These are phyloP conservation scores for Hyphopichia buzzinii DNA, from an alignment of 1,139 yeast species.

Conservation along the genomic window DNA sequence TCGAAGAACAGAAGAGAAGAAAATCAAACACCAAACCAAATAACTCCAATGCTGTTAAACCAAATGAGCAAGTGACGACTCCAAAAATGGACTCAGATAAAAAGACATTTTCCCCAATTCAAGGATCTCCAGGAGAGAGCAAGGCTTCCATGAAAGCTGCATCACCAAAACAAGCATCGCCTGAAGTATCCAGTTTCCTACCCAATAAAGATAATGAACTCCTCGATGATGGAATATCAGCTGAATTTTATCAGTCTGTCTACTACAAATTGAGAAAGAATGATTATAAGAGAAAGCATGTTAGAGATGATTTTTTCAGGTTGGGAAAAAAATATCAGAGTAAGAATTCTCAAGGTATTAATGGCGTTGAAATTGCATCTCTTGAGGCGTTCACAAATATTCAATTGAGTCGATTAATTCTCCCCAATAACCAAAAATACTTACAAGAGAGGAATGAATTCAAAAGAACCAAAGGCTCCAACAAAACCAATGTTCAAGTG, in stretches of 20 bases:
- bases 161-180: slow-evolving; percentile 2
- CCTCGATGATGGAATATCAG: slow-evolving; percentile 39
- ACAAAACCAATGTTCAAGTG: slow-evolving; percentile 33
- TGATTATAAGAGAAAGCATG: slow-evolving; percentile 44
- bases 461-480: slow-evolving; percentile 19
- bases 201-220: slow-evolving; percentile 41
- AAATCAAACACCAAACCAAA: slow-evolving; percentile 11
- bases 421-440: slow-evolving; percentile 36
- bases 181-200: slow-evolving; percentile 11
- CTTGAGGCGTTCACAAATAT: slow-evolving; percentile 26
- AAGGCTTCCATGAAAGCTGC: slow-evolving; percentile 1
- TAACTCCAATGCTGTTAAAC: not conserved
- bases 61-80: not conserved
- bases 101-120: not conserved
- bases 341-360: slow-evolving; percentile 5
- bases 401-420: slow-evolving; percentile 28
- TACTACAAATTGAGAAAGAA: slow-evolving; percentile 47
- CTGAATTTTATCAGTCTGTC: slow-evolving; percentile 51
- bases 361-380: slow-evolving; percentile 23
- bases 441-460: slow-evolving; percentile 24
- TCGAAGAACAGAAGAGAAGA: slow-evolving; percentile 25
- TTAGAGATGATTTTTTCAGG: slow-evolving; percentile 22
- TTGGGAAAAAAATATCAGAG: slow-evolving; percentile 22
- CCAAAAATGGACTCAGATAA: not conserved
- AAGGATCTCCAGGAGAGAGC: not conserved